Base-by-base conservation (phyloP, 768 basidiomycete genomes). In the Boletus bicolor region DNA sequence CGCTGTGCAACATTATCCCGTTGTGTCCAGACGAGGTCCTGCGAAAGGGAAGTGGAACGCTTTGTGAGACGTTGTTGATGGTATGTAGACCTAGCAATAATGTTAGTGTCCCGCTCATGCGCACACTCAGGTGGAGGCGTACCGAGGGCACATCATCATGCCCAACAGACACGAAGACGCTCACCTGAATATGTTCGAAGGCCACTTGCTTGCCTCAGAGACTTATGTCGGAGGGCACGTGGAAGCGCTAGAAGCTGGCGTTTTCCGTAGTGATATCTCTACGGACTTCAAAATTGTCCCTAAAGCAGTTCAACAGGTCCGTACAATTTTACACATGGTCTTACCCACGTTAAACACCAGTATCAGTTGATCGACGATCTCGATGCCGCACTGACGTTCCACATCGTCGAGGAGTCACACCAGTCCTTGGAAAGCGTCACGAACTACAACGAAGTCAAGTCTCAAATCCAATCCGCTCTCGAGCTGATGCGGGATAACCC, bases 221-320 rank as follows among this genome's bases (percentile, higher is more conserved):
- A 98, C 97, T 0, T 99, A 98, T 64, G 97, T 99, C 43, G 97
- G 97, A 47, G 97, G 97, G 17, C 97, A 98, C 70, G 97, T 99
- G 59, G 97, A 99, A 73, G 97, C 97, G 6, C 75, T 99, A 17
- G 97, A 98, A 72, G 97, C 97, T 21, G 97, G 97, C 3, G 97
- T 99, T 6, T 99, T 99, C 73, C 82, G 97, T 24, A 95, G 91
- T 63, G 97, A 99, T 68, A 99, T 99, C 55, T 74, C 85, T 1
- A 90, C 91, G 2, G 89, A 98, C 59, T 99, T 99, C 81, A 97
- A 93, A 76, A 86, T 99, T 35, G 89, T 88, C 3, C 97, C 96
- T 0, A 75, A 76, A 1, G 96, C 95, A 2, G 85, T 87, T 19
- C 86, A 98, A 69, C 77, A 91, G 79, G 93, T 92, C 57, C 43